These are phyloP conservation scores for Cryphonectria carpinicola DNA, from an alignment of 2,329 filamentous ascomycete species.

Conservation along the genomic window DNA sequence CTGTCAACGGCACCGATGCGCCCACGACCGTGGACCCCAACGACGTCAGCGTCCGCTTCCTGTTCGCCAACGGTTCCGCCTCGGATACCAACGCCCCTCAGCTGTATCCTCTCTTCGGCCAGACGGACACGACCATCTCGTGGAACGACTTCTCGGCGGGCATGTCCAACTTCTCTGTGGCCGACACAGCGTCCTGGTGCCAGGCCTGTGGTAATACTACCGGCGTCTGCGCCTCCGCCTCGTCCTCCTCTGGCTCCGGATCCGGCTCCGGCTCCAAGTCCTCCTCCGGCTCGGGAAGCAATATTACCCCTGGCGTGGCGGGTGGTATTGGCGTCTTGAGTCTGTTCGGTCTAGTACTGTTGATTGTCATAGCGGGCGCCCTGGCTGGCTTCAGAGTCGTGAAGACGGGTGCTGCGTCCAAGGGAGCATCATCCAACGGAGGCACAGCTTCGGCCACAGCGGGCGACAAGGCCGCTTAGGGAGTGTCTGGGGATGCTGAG, in stretches of 20 bases:
- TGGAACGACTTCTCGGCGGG: constrained; percentile 70
- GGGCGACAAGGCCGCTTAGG: constrained; percentile 22
- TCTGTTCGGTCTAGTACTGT: constrained; percentile 21
- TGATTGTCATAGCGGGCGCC: constrained; percentile 17
- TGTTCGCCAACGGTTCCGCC: constrained; percentile 63
- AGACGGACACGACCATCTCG: constrained; percentile 56
- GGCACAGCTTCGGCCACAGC: background rate
- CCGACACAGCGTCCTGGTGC: constrained; percentile 73
- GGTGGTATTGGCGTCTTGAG: constrained; percentile 23
- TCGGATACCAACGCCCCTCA: constrained; percentile 52
- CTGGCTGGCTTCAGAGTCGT: constrained; percentile 24
- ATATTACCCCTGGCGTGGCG: constrained; percentile 20
- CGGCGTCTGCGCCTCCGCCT: constrained; percentile 60
- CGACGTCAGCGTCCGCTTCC: constrained; percentile 63
- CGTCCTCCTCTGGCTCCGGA: constrained; percentile 33
- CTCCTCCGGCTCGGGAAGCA: background rate
- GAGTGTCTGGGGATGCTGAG: background rate
- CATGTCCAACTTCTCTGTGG: constrained; percentile 70
- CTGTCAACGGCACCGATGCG: constrained; percentile 38
- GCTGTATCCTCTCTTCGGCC: constrained; percentile 64
- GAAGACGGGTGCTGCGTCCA: background rate
- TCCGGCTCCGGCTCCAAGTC: constrained; percentile 19
- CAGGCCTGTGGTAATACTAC: constrained; percentile 72
- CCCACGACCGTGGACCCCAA: constrained; percentile 41
- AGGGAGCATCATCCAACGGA: background rate